These are phyloP conservation scores for Raphanus raphanistrum DNA, from an alignment of 345 rosid species.

Conservation along the genomic window DNA sequence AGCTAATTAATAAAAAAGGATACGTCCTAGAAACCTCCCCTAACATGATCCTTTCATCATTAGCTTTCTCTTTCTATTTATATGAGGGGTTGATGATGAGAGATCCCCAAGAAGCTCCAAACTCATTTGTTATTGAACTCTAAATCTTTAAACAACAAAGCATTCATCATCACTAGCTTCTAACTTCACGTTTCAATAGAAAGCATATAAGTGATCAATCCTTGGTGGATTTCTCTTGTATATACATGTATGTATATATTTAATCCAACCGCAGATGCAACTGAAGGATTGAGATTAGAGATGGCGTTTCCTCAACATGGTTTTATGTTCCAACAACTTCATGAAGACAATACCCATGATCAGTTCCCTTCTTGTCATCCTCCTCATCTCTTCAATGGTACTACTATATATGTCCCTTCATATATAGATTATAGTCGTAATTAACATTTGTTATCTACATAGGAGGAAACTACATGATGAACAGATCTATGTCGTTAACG, in stretches of 20 bases:
- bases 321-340: slow-evolving; percentile 65
- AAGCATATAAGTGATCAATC: not conserved
- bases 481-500: slow-evolving; percentile 71
- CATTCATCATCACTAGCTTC: slow-evolving; percentile 8
- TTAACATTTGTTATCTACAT: not conserved
- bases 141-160: slow-evolving; percentile 1
- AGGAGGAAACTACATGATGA: slow-evolving; percentile 67
- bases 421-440: too few species aligned
- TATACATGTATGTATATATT: not conserved
- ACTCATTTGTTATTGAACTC: not conserved
- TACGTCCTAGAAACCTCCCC: slow-evolving; percentile 34
- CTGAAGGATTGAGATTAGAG: slow-evolving; percentile 25
- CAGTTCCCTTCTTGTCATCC: slow-evolving; percentile 59
- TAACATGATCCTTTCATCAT: slow-evolving; percentile 22
- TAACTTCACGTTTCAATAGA: not conserved
- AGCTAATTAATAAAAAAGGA: slow-evolving; percentile 11
- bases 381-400: slow-evolving; percentile 63
- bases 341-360: slow-evolving; percentile 45
- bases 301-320: slow-evolving; percentile 73
- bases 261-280: slow-evolving; percentile 22
- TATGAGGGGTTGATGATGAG: slow-evolving; percentile 37
- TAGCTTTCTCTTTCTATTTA: slow-evolving; percentile 5
- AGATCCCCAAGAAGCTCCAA: slow-evolving; percentile 37
- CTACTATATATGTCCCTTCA: not conserved
- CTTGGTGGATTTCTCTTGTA: not conserved